Percentiles rank a stretch among this genome's conserved stretches.
These are phyloP conservation scores for Pseudonitzschia multistriata DNA, from an alignment of 108 stramenopile species.

Conservation along the genomic window DNA sequence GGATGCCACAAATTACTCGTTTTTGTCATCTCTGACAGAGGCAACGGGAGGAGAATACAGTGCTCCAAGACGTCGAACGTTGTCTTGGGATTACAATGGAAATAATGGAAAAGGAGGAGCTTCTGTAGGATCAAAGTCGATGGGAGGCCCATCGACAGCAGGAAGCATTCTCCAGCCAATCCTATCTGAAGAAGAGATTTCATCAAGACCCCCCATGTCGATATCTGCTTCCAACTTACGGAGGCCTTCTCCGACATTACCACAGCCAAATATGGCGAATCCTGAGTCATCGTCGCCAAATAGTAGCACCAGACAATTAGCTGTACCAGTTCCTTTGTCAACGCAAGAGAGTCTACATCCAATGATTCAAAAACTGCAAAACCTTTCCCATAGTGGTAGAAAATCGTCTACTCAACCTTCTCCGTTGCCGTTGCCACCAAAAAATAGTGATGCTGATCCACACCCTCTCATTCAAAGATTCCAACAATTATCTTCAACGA, in stretches of 20 bases:
- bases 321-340: not conserved
- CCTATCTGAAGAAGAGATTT: not conserved
- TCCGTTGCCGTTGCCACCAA: not conserved
- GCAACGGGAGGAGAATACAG: conserved; percentile 9
- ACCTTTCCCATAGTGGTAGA: not conserved
- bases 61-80: conserved; percentile 19
- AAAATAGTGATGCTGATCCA: no score
- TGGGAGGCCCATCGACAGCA: conserved; percentile 1
- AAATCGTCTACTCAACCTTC: not conserved
- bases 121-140: conserved; percentile 1
- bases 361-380: not conserved
- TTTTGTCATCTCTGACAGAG: conserved; percentile 19
- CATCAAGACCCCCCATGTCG: conserved; percentile 8
- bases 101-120: not conserved
- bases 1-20: conserved; percentile 16
- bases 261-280: not conserved
- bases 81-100: conserved; percentile 18
- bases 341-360: conserved; percentile 3
- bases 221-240: conserved; percentile 15
- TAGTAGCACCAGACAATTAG: not conserved
- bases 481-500: not conserved
- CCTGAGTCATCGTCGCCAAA: not conserved
- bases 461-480: not conserved
- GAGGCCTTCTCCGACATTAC: not conserved
- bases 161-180: conserved; percentile 19